Evolutionary conservation across 2,329 filamentous ascomycete genomes (phyloP).

Genomic region (Aspergillus sergii): DNA sequence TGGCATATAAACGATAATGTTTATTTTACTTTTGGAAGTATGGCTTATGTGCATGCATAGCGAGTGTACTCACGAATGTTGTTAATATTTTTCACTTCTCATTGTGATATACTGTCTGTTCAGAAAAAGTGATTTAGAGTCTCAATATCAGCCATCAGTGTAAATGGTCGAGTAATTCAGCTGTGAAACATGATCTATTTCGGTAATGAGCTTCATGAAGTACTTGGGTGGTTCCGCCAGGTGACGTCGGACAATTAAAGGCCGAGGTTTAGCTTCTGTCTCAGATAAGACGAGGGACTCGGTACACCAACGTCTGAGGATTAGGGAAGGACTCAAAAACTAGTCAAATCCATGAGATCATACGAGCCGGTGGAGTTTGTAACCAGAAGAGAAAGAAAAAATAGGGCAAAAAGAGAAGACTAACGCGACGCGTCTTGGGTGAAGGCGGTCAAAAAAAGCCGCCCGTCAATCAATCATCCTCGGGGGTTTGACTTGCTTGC

Average conservation of each 20-base stretch:
- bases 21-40: not conserved
- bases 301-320: not conserved
- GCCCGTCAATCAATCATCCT: slow-evolving; percentile 3
- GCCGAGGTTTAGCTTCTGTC: not conserved
- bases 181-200: not conserved
- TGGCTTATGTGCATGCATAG: not conserved
- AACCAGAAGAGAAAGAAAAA: not conserved
- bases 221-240: not conserved
- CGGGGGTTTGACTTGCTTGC: not conserved
- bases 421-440: slow-evolving; percentile 6
- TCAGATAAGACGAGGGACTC: not conserved
- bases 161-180: not conserved
- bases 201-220: not conserved
- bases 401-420: slow-evolving; percentile 4
- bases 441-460: slow-evolving; percentile 10
- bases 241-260: not conserved
- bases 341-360: not conserved
- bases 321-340: not conserved
- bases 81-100: not conserved
- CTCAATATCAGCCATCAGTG: not conserved
- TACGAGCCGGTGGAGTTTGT: not conserved
- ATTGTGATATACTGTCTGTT: not conserved
- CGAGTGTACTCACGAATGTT: not conserved
- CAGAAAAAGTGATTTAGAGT: not conserved
- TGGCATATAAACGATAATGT: not conserved